phyloP scores from a whole-genome alignment of 306 rosid genomes.

The Lathyrus aphaca region DNA sequence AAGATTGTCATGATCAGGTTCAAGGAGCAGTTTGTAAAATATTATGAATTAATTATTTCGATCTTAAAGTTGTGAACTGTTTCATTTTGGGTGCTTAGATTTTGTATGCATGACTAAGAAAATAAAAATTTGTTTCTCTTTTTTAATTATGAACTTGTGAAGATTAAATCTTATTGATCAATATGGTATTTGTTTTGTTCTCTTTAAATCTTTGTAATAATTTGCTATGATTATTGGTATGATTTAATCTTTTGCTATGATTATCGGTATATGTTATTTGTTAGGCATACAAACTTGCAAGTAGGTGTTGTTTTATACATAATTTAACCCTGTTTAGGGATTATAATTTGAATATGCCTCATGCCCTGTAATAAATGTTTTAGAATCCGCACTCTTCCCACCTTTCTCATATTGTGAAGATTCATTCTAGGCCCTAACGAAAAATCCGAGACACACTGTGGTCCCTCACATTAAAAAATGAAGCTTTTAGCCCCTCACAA shows the following conservation, averaged over 20 bases:
- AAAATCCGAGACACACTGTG: no score
- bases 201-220: no score
- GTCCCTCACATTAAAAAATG: no score
- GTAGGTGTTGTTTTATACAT: not conserved
- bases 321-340: not conserved
- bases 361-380: not conserved
- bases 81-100: not conserved
- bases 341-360: not conserved
- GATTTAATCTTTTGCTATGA: no score
- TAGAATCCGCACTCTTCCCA: not conserved
- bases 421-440: not conserved
- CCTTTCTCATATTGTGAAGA: not conserved
- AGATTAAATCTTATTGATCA: not conserved
- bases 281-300: not conserved
- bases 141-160: not conserved
- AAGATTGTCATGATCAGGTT: not conserved
- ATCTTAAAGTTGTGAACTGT: not conserved
- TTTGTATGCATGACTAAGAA: not conserved
- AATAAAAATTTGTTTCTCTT: not conserved
- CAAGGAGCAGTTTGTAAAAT: conserved; percentile 3
- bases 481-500: no score
- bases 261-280: no score
- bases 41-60: not conserved
- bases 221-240: no score
- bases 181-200: not conserved